Percentiles rank a stretch among this genome's conserved stretches.
Evolutionary conservation across 2,329 filamentous ascomycete genomes (phyloP).

Genomic region (Fusarium albidum): DNA sequence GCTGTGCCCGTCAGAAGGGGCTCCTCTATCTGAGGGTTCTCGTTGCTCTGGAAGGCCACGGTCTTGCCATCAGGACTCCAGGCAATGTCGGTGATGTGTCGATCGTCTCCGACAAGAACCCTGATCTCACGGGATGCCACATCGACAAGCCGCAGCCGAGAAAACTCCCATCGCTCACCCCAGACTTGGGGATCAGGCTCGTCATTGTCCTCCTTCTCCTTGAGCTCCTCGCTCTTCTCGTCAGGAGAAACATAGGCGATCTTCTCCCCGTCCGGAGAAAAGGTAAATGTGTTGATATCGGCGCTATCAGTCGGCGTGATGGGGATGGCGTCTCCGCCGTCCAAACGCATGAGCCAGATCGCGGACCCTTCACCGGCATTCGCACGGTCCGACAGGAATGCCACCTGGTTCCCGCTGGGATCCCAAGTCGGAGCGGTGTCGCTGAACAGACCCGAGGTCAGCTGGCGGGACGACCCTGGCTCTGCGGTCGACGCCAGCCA

Average conservation of each 20-base stretch:
- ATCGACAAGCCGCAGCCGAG: conserved; percentile 43
- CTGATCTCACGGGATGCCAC: conserved; percentile 35
- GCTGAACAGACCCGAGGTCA: conserved; percentile 10
- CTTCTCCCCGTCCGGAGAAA: conserved; percentile 17
- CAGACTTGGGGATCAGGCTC: conserved; percentile 47
- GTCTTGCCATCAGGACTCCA: conserved; percentile 35
- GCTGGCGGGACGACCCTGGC: conserved; percentile 3
- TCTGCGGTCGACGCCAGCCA: conserved; percentile 26
- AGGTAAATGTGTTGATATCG: conserved; percentile 11
- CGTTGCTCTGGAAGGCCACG: conserved; percentile 5
- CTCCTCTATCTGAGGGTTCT: conserved; percentile 27
- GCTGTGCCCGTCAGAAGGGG: conserved; percentile 14
- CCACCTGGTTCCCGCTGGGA: conserved; percentile 7
- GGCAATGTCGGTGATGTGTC: conserved; percentile 13
- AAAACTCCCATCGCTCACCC: conserved; percentile 46
- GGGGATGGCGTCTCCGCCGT: conserved; percentile 25
- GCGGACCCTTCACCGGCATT: conserved; percentile 43
- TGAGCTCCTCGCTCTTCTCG: conserved; percentile 12
- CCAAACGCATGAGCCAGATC: conserved; percentile 30
- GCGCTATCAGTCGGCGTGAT: conserved; percentile 26
- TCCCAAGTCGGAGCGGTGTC: conserved; percentile 15
- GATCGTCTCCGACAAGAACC: conserved; percentile 12
- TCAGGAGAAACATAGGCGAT: conserved; percentile 31
- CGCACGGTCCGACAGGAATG: conserved; percentile 22
- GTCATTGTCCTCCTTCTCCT: conserved; percentile 38